Evolutionary conservation across 768 basidiomycete genomes (phyloP), one percentile per base, ranked within the genome.

Genomic region (Nevesoporus exiguus): DNA sequence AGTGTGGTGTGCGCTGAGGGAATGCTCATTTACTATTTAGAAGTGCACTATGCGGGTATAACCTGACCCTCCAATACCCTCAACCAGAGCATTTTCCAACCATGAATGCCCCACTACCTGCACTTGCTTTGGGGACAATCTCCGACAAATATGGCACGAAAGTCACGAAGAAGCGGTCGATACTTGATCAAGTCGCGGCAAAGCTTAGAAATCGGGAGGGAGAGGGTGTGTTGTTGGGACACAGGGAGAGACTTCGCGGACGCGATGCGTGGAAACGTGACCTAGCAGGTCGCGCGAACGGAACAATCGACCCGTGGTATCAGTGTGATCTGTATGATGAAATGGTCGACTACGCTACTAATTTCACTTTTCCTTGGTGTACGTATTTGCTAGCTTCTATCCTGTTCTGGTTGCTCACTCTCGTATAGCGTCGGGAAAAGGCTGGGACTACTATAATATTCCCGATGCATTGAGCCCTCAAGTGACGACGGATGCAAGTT

Each of bases 61-160:
- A 88, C 62, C 63, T 89, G 24, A 83, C 81, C 63, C 71, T 90
- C 11, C 80, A 84, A 19, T 89, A 88, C 57, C 87, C 87, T 1
- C 83, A 88, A 61, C 71, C 73, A 27, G 76, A 71, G 13, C 66
- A 73, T 44, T 77, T 87, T 46, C 81, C 83, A 13, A 58, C 64
- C 40, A 27, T 66, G n/a, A 44, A 51, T 0, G 22, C 54, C 0
- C 49, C 54, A 3, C 1, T 53, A 0, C 46, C 40, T 6, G 10
- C 3, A 17, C 6, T 2, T 0, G 0, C 1, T 17, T 6, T n/a
- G 7, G 4, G 7, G 0, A 3, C 8, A n/a, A 19, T 24, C 1
- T 41, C 43, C 25, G 1, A 7, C 1, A 49, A 27, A 33, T 48
- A 34, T 5, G 19, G 8, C 0, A 19, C 13, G 9, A 55, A 24